These are phyloP conservation scores for Mycena haematopus DNA, from an alignment of 768 basidiomycete species.

Conservation along the genomic window DNA sequence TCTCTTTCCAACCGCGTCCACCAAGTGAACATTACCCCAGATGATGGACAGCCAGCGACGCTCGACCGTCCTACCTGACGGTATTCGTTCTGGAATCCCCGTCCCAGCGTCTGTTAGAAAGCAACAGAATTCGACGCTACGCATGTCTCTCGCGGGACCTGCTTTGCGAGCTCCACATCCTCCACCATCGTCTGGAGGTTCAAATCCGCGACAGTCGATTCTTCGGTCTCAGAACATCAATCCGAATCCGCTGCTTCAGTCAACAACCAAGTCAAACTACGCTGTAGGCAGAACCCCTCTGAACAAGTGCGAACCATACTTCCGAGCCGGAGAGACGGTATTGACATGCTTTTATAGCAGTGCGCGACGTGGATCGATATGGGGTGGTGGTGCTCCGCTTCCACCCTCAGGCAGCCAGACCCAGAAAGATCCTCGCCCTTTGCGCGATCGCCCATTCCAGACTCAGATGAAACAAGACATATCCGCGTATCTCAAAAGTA, in stretches of 20 bases:
- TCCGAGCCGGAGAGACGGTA: neutral
- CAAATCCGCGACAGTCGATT: constrained; percentile 67
- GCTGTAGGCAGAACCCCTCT: constrained; percentile 71
- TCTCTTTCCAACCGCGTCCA: constrained; percentile 21
- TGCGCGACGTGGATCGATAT: constrained; percentile 78
- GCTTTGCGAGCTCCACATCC: constrained; percentile 65
- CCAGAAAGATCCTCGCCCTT: constrained; percentile 76
- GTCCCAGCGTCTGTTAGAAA: constrained; percentile 81
- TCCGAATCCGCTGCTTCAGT: constrained; percentile 74
- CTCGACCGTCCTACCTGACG: constrained; percentile 65
- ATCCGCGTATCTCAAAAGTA: constrained; percentile 65
- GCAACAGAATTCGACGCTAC: constrained; percentile 56
- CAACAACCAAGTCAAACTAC: constrained; percentile 67
- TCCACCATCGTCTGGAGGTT: constrained; percentile 30
- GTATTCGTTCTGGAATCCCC: constrained; percentile 69
- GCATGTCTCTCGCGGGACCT: constrained; percentile 79
- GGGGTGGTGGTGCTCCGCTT: constrained; percentile 59
- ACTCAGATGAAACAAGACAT: constrained; percentile 81
- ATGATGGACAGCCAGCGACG: constrained; percentile 58
- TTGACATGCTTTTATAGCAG: constrained; percentile 50
- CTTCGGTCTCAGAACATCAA: constrained; percentile 74
- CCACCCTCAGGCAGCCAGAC: constrained; percentile 60
- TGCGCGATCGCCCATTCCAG: constrained; percentile 80
- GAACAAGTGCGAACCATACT: constrained; percentile 54
- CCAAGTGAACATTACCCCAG: constrained; percentile 9